Evolutionary conservation across 768 basidiomycete species (phyloP).

Genomic region (Gyrodon lividus): DNA sequence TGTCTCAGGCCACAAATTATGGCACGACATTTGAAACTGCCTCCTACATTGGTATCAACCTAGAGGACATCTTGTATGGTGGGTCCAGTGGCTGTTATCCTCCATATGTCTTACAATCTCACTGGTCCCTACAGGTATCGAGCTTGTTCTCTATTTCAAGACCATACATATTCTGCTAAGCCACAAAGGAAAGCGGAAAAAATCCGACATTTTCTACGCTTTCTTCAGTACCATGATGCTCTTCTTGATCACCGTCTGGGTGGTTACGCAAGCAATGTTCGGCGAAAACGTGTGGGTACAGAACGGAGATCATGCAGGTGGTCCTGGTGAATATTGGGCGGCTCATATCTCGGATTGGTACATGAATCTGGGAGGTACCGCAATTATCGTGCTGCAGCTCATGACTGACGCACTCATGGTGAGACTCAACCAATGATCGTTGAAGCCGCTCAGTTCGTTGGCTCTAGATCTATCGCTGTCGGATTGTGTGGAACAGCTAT

Average conservation of each 20-base stretch:
- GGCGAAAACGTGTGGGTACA: slow-evolving; percentile 39
- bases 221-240: slow-evolving; percentile 28
- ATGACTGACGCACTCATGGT: slow-evolving; percentile 41
- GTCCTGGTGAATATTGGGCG: slow-evolving; percentile 33
- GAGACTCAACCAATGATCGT: not conserved
- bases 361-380: slow-evolving; percentile 29
- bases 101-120: not conserved
- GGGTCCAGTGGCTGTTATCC: not conserved
- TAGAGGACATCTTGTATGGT: slow-evolving; percentile 28
- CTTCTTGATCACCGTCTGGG: slow-evolving; percentile 33
- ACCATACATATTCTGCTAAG: slow-evolving; percentile 21
- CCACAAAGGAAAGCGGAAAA: not conserved
- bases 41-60: slow-evolving; percentile 25
- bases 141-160: slow-evolving; percentile 25
- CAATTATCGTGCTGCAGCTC: slow-evolving; percentile 32
- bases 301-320: slow-evolving; percentile 33
- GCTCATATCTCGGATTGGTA: slow-evolving; percentile 28
- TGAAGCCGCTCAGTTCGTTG: not conserved
- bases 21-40: slow-evolving; percentile 17
- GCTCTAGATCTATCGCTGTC: slow-evolving; percentile 39
- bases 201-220: slow-evolving; percentile 21
- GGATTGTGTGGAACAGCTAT: slow-evolving; percentile 30
- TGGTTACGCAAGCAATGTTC: slow-evolving; percentile 28
- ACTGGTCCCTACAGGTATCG: slow-evolving; percentile 15
- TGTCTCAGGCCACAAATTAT: slow-evolving; percentile 13